Conservation (phyloP, 2,329 filamentous ascomycete species). For the Furcasterigmium sp. region DNA sequence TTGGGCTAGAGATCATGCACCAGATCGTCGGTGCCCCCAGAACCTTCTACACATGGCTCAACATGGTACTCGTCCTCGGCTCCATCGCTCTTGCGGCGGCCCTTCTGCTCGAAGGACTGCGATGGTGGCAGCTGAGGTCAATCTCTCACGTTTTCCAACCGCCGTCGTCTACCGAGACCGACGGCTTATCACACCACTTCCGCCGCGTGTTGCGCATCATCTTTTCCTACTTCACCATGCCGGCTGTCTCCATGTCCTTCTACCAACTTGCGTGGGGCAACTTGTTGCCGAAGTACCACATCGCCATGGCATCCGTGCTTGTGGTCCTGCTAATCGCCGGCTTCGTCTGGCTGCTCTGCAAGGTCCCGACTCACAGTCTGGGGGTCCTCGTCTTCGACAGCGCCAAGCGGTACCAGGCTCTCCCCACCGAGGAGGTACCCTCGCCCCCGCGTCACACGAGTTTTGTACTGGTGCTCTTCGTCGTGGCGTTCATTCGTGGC, state of each 20-base stretch:
- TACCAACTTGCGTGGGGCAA: slow-evolving; percentile 53
- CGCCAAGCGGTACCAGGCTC: slow-evolving; percentile 64
- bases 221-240: slow-evolving; percentile 72
- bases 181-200: slow-evolving; percentile 6
- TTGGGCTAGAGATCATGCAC: slow-evolving; percentile 60
- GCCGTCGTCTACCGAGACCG: not conserved
- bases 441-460: slow-evolving; percentile 7
- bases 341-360: slow-evolving; percentile 22
- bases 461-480: slow-evolving; percentile 58
- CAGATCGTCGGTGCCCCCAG: slow-evolving; percentile 62
- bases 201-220: slow-evolving; percentile 60
- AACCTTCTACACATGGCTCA: slow-evolving; percentile 62
- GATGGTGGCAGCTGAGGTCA: slow-evolving; percentile 28
- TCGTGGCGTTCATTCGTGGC: slow-evolving; percentile 59
- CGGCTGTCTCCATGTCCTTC: slow-evolving; percentile 64
- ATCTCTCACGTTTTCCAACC: slow-evolving; percentile 31
- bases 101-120: slow-evolving; percentile 42
- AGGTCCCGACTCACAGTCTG: slow-evolving; percentile 17
- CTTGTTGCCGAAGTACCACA: slow-evolving; percentile 17
- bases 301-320: slow-evolving; percentile 24
- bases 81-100: slow-evolving; percentile 49
- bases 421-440: slow-evolving; percentile 47
- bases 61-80: slow-evolving; percentile 60
- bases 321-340: slow-evolving; percentile 15
- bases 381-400: slow-evolving; percentile 31